These are phyloP conservation scores for Halophytophthora polymorphica DNA, from an alignment of 352 stramenopile genomes.

Conservation along the genomic window DNA sequence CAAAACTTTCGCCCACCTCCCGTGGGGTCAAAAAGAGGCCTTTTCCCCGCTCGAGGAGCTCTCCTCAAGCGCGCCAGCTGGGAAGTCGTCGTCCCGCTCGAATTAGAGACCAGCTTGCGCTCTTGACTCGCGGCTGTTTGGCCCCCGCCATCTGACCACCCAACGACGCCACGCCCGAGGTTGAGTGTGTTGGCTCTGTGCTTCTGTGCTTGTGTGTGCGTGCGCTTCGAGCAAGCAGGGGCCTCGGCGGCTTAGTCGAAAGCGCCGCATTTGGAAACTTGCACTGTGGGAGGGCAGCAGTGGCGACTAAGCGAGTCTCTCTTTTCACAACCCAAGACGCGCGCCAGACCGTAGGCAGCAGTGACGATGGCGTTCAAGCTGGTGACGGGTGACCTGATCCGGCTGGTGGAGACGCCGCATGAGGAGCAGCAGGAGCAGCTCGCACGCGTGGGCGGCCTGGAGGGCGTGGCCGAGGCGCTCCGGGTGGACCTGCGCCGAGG, in stretches of 20 bases:
- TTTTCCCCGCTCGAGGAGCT: too few species aligned
- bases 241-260: constrained; percentile 23
- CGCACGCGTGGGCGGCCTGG: constrained; percentile 36
- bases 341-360: not conserved
- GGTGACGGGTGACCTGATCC: constrained; percentile 56
- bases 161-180: not conserved
- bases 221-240: too few species aligned
- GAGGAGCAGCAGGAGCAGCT: constrained; percentile 50
- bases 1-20: too few species aligned
- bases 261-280: constrained; percentile 13
- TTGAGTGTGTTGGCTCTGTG: not conserved
- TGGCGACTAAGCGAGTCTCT: not conserved
- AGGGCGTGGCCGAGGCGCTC: constrained; percentile 45
- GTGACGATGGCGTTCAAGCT: constrained; percentile 39
- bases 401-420: constrained; percentile 59
- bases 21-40: too few species aligned
- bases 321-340: not conserved
- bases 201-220: too few species aligned
- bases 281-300: not conserved
- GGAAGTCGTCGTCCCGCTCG: too few species aligned
- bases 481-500: constrained; percentile 43
- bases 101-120: too few species aligned
- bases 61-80: too few species aligned
- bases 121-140: too few species aligned
- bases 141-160: not conserved